Base-by-base conservation (phyloP, 805 yeast species). In the Cyberlindnera americana region DNA sequence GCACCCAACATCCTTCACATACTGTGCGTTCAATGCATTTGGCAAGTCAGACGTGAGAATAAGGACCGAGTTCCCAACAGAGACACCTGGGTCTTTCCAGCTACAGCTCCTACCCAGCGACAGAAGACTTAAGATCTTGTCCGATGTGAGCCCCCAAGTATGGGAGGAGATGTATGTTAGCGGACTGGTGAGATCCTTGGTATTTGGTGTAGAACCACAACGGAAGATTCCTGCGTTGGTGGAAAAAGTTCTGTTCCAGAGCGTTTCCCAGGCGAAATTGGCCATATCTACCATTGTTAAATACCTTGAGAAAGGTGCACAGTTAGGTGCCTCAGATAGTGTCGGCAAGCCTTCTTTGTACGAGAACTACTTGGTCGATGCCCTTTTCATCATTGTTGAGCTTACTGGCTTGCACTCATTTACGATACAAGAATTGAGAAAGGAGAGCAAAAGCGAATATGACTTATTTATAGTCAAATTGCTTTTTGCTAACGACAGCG, bases 1-100 rank as follows among this genome's bases (percentile, higher is more conserved):
- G 18, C 57, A 54, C 28, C 56, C 57, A 10, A 55, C 52, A 25
- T 55, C 59, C 17, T 57, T 62, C 17, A 79, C 87, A 0, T 78
- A 70, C 48, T 82, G 88, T 59, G 62, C 80, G 13, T 87, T 79
- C 65, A 90, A 93, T 60, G 71, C 82, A 15, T 86, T 93, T 53
- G 27, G 38, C 3, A 73, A 72, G 40, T 73, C 82, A 5, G 99
- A 91, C 59, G 64, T 90, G 28, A 69, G 96, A 16, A 77, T 88
- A 50, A 59, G 78, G 53, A 72, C 76, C 15, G 68, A 70, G 33
- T 73, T 78, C 45, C 83, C 84, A 0, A 77, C 76, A 10, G 60
- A 61, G 14, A 40, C 62, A 1, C 59, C 64, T 5, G 57, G 56
- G 4, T 42, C 53, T 46, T 68, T 38, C 35, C 66, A 53, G 48